These are phyloP conservation scores for Yamadazyma atlantica DNA, from an alignment of 1,139 yeast species.

Conservation along the genomic window DNA sequence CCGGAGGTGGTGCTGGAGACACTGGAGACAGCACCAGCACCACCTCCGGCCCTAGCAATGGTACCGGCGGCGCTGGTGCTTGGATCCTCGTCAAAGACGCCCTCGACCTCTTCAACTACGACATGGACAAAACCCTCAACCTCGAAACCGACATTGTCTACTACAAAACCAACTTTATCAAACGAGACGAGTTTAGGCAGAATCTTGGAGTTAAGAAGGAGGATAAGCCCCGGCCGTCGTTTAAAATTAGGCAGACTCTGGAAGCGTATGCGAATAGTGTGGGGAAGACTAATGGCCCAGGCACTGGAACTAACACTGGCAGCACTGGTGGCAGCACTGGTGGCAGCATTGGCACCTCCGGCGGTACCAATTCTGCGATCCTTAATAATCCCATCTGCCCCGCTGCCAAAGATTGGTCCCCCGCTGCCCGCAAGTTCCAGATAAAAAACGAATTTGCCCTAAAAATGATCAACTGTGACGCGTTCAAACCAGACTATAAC, in stretches of 20 bases:
- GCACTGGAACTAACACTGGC: too few species aligned
- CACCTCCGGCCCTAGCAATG: too few species aligned
- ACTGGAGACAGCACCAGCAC: too few species aligned
- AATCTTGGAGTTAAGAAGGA: conserved; percentile 11
- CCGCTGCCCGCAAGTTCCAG: conserved; percentile 22
- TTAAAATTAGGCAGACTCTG: conserved; percentile 16
- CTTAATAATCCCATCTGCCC: conserved; percentile 36
- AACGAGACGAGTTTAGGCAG: conserved; percentile 31
- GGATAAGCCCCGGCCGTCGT: conserved; percentile 18
- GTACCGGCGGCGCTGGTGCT: conserved; percentile 13
- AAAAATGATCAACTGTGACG: conserved; percentile 40
- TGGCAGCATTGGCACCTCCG: too few species aligned
- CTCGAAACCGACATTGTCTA: conserved; percentile 46
- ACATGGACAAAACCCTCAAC: conserved; percentile 34
- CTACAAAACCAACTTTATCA: conserved; percentile 46
- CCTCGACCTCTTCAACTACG: conserved; percentile 26
- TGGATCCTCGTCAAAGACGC: conserved; percentile 41
- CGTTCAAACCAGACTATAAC: conserved; percentile 35
- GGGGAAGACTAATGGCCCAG: conserved; percentile 7
- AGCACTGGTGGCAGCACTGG: too few species aligned
- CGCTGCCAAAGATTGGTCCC: conserved; percentile 43
- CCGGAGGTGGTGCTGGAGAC: too few species aligned
- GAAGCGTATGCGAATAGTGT: conserved; percentile 10
- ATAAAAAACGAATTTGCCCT: conserved; percentile 37
- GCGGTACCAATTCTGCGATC: conserved; percentile 12